Conservation (phyloP, 2,329 filamentous ascomycete genomes). For the Ceratocystis lukuohia region DNA sequence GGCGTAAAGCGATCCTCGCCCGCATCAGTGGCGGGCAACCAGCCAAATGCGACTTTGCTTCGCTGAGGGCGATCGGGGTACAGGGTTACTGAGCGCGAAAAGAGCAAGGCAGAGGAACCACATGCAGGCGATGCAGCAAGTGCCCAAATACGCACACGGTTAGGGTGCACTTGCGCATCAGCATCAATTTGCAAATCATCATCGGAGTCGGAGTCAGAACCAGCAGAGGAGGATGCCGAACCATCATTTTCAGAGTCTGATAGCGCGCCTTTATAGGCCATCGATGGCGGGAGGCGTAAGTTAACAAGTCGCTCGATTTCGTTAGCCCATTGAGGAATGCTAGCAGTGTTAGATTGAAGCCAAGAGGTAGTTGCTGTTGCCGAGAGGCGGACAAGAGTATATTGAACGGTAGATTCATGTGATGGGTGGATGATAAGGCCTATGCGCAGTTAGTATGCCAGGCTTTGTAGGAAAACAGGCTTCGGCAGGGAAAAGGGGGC, state of each 20-base stretch:
- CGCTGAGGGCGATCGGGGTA: conserved; percentile 33
- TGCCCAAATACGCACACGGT: conserved; percentile 41
- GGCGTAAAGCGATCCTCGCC: not conserved
- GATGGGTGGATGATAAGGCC: conserved; percentile 35
- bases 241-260: conserved; percentile 26
- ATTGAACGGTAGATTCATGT: conserved; percentile 30
- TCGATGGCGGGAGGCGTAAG: conserved; percentile 33
- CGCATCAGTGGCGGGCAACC: not conserved
- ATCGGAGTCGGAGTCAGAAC: conserved; percentile 23
- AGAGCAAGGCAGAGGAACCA: conserved; percentile 38
- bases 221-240: conserved; percentile 19
- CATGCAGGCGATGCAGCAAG: conserved; percentile 39
- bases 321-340: conserved; percentile 34
- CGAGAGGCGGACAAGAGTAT: conserved; percentile 40
- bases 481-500: conserved; percentile 6
- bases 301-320: conserved; percentile 34
- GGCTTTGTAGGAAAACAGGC: conserved; percentile 21
- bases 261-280: conserved; percentile 30
- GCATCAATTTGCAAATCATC: conserved; percentile 27
- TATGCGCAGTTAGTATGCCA: conserved; percentile 22
- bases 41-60: conserved; percentile 30
- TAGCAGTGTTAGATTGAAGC: conserved; percentile 32
- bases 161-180: conserved; percentile 34
- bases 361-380: conserved; percentile 39
- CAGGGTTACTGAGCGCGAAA: conserved; percentile 36